Evolutionary conservation across 2,329 filamentous ascomycete genomes (phyloP).

Genomic region (Diaporthe sp.): DNA sequence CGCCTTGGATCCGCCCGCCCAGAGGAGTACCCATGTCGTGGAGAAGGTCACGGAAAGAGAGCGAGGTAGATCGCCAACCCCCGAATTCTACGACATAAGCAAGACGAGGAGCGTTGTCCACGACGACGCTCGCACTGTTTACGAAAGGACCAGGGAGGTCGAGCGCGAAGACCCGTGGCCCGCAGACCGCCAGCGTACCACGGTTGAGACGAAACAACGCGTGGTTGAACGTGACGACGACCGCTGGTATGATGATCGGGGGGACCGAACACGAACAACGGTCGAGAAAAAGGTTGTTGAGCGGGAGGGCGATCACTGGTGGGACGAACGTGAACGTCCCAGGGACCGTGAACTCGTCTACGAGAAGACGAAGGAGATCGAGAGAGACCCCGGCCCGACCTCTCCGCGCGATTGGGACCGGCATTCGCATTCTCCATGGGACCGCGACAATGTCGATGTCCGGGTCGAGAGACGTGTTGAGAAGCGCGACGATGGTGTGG

Average conservation of each 20-base stretch:
- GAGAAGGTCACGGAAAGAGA: constrained; percentile 46
- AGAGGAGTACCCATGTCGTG: constrained; percentile 41
- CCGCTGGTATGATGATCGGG: constrained; percentile 37
- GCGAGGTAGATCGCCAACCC: constrained; percentile 38
- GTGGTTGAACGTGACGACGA: constrained; percentile 32
- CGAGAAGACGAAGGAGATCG: constrained; percentile 55
- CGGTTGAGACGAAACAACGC: constrained; percentile 31
- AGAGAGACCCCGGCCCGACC: constrained; percentile 45
- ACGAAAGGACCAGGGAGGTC: constrained; percentile 40
- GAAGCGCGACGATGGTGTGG: constrained; percentile 55
- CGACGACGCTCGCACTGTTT: constrained; percentile 41
- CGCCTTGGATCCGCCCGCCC: constrained; percentile 53
- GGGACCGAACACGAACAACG: constrained; percentile 34
- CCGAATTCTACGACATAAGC: constrained; percentile 33
- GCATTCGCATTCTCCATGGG: constrained; percentile 44
- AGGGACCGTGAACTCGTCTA: constrained; percentile 51
- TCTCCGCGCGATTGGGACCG: constrained; percentile 46
- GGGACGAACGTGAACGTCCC: constrained; percentile 43
- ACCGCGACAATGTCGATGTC: constrained; percentile 53
- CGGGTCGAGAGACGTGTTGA: constrained; percentile 54
- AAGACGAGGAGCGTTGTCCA: constrained; percentile 31
- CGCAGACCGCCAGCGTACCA: constrained; percentile 29
- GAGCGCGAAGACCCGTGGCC: constrained; percentile 31
- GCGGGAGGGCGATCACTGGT: constrained; percentile 33
- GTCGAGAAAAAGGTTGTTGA: constrained; percentile 35